A percentile compares a stretch with the other conserved stretches of the same genome.
Evolutionary conservation across 2,329 filamentous ascomycete species (phyloP).

Genomic region (Alternaria atra): DNA sequence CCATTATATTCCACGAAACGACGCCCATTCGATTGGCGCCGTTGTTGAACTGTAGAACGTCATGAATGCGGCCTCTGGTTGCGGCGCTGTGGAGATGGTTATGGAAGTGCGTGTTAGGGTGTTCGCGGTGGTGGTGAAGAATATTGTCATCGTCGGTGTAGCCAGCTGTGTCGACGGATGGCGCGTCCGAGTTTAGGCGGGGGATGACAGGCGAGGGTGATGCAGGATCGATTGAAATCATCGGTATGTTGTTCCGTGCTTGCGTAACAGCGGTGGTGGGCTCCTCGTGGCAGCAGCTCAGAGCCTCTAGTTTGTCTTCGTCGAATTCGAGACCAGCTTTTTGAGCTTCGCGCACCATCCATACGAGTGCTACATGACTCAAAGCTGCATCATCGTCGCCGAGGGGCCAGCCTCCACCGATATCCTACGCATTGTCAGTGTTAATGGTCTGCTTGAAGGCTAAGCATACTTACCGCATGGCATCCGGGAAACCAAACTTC

Average conservation of each 20-base stretch:
- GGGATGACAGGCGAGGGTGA: slow-evolving; percentile 25
- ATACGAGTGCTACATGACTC: slow-evolving; percentile 73
- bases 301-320: slow-evolving; percentile 69
- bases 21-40: slow-evolving; percentile 67
- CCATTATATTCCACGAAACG: slow-evolving; percentile 78
- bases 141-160: slow-evolving; percentile 31
- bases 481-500: slow-evolving; percentile 84
- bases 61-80: slow-evolving; percentile 68
- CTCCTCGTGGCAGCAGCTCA: slow-evolving; percentile 68
- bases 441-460: background rate
- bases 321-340: slow-evolving; percentile 77
- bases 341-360: slow-evolving; percentile 73
- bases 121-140: slow-evolving; percentile 24
- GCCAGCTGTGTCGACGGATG: slow-evolving; percentile 4
- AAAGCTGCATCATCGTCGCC: slow-evolving; percentile 65
- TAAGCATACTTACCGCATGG: slow-evolving; percentile 62
- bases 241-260: slow-evolving; percentile 32
- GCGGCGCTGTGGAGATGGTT: slow-evolving; percentile 66
- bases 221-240: slow-evolving; percentile 45
- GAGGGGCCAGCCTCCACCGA: slow-evolving; percentile 77
- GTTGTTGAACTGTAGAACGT: slow-evolving; percentile 72
- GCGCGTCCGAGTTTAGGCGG: background rate
- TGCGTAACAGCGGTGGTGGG: slow-evolving; percentile 6
- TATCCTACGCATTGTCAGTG: slow-evolving; percentile 58
- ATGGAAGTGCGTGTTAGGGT: slow-evolving; percentile 59